These are phyloP conservation scores for Lithospermum erythrorhizon DNA, from an alignment of 257 asterid genomes.

Conservation along the genomic window DNA sequence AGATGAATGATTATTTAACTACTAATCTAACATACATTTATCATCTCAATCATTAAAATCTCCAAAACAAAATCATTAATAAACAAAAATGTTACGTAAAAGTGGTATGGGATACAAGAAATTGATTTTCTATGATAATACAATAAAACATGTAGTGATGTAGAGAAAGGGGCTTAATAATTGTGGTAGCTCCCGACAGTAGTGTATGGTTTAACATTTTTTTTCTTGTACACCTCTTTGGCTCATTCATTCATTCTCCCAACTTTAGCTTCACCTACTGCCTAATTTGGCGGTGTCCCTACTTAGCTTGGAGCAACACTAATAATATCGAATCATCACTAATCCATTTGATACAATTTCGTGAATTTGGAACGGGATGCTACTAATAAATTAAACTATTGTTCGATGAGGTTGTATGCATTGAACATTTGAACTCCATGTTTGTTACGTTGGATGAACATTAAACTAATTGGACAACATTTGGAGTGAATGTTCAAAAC, in stretches of 20 bases:
- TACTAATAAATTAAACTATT: too few species aligned
- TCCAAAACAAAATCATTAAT: slow-evolving; percentile 16
- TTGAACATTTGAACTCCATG: too few species aligned
- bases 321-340: too few species aligned
- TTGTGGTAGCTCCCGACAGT: slow-evolving; percentile 20
- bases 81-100: slow-evolving; percentile 11
- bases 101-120: too few species aligned
- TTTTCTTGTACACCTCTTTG: slow-evolving; percentile 10
- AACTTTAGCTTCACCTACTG: slow-evolving; percentile 20
- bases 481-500: too few species aligned
- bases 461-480: too few species aligned
- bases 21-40: slow-evolving; percentile 1
- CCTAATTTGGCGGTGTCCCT: slow-evolving; percentile 37
- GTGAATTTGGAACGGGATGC: too few species aligned
- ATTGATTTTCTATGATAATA: too few species aligned
- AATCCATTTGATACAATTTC: too few species aligned
- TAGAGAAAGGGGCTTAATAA: background rate
- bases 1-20: slow-evolving; percentile 7
- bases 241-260: background rate
- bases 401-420: too few species aligned
- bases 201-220: slow-evolving; percentile 22
- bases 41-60: slow-evolving; percentile 16
- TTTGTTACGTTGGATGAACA: too few species aligned
- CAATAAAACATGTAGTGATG: background rate
- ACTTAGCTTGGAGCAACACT: slow-evolving; percentile 19